Base-by-base conservation (phyloP, 176 grass and related monocot species). In the Musa acuminata region DNA sequence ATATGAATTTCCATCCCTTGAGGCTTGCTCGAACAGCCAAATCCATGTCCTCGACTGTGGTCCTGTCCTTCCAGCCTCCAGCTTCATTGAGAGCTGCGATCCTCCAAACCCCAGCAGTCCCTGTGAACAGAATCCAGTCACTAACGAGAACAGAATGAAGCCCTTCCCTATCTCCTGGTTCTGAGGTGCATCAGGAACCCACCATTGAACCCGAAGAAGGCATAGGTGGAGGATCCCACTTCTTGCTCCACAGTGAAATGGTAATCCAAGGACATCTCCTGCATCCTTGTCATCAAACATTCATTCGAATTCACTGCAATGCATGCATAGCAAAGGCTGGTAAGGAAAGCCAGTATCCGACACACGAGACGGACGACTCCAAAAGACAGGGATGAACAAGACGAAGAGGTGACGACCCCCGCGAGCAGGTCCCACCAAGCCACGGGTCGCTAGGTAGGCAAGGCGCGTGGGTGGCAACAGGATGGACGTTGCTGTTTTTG, bases 201-300 rank as follows among this genome's bases (percentile, higher is more conserved):
- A 48, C 66, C 66, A 20, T 69, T 69, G 66, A 69, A 69, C 26
- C 25, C 66, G 48, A 69, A 69, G 66, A 69, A 69, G 27, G 66
- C 66, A 69, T 69, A 69, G 29, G 66, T 69, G 24, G 66, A 69
- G 66, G 66, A 69, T 19, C 66, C 66, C 13, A 43, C 29, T 19
- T 69, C 35, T 16, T 69, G 66, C 66, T 69, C 66, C 26, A 69
- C 29, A 1, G 66, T 48, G 66, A 48, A 69, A 16, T 69, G 66
- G 66, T 69, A 69, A 69, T 69, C 25, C 29, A 43, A 27, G 1
- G 66, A 69, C 66, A 69, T 69, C 66, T 69, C 66, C 29, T 69
- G 66, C 66, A 69, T 69, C 66, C 66, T 69, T 43, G 66, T 69
- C 66, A 69, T 43, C 66, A 69, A 49, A 27, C 66, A 69, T 17